phyloP scores from a whole-genome alignment of 2,329 filamentous ascomycete genomes.

The Sarocladiaceae sp. region DNA sequence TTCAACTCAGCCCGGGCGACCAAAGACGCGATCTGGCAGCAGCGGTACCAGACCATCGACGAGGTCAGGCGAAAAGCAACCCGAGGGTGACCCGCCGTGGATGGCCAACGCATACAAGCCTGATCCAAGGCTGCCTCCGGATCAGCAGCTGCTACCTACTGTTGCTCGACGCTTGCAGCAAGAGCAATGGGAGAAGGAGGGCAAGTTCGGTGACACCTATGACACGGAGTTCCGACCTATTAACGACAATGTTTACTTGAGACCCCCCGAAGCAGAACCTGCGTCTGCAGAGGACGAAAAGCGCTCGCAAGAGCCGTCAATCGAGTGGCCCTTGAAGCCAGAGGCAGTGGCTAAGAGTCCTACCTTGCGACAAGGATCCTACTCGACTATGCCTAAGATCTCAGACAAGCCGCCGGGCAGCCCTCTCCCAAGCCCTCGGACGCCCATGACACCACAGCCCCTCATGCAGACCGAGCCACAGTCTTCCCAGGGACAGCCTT shows the following conservation, averaged over 20 bases:
- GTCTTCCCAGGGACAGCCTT: conserved; percentile 12
- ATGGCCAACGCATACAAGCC: conserved; percentile 91
- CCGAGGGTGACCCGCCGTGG: conserved; percentile 95
- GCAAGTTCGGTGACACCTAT: conserved; percentile 77
- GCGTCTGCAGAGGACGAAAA: conserved; percentile 20
- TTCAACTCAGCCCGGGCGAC: conserved; percentile 39
- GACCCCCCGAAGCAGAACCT: conserved; percentile 32
- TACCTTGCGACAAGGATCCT: conserved; percentile 38
- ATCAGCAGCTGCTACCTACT: conserved; percentile 91
- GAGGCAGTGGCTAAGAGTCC: conserved; percentile 40
- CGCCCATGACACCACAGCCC: conserved; percentile 32
- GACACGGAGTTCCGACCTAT: conserved; percentile 83
- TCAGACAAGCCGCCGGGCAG: conserved; percentile 26
- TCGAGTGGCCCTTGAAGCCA: conserved; percentile 55
- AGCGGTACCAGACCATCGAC: conserved; percentile 54
- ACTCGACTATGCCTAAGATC: conserved; percentile 59
- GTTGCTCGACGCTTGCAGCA: conserved; percentile 87
- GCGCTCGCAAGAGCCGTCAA: conserved; percentile 21
- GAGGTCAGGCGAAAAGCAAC: conserved; percentile 61
- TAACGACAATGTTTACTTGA: conserved; percentile 55
- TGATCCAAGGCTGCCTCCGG: conserved; percentile 85
- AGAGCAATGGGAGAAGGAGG: conserved; percentile 91
- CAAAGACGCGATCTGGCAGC: conserved; percentile 55
- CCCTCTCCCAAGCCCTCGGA: conserved; percentile 34
- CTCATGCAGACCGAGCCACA: conserved; percentile 16